Conservation (phyloP, 805 yeast genomes). For the Brettanomyces nanus region DNA sequence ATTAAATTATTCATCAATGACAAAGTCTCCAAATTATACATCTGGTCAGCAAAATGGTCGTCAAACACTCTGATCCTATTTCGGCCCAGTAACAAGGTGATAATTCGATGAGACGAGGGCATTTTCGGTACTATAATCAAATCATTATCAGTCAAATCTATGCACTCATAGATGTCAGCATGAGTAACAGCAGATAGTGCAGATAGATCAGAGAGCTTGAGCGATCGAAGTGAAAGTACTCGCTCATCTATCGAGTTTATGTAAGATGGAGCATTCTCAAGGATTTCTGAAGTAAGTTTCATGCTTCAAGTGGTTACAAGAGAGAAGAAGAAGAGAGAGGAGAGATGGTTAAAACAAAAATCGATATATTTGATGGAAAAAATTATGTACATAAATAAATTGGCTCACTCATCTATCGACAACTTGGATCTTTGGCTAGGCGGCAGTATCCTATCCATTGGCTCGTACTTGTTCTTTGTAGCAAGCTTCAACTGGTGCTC, state of each 20-base stretch:
- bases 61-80: constrained; percentile 47
- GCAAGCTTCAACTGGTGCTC: constrained; percentile 42
- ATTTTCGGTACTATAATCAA: constrained; percentile 45
- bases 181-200: constrained; percentile 29
- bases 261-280: constrained; percentile 43
- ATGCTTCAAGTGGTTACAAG: constrained; percentile 20
- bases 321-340: background rate
- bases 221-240: constrained; percentile 32
- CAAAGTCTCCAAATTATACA: constrained; percentile 42
- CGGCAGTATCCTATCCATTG: constrained; percentile 35
- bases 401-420: constrained; percentile 43
- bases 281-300: constrained; percentile 47
- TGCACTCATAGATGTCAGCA: constrained; percentile 36
- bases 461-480: constrained; percentile 46
- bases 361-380: too few species aligned
- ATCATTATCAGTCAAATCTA: constrained; percentile 75
- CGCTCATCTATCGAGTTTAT: constrained; percentile 38
- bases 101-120: constrained; percentile 35
- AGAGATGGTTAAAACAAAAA: background rate
- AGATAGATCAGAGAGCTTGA: constrained; percentile 31
- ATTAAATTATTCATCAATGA: constrained; percentile 48
- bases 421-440: constrained; percentile 55
- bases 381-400: too few species aligned
- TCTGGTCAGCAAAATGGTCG: constrained; percentile 21
- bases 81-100: constrained; percentile 51